These are phyloP conservation scores for Penicillium polonicum DNA, from an alignment of 2,329 filamentous ascomycete genomes.

Conservation along the genomic window DNA sequence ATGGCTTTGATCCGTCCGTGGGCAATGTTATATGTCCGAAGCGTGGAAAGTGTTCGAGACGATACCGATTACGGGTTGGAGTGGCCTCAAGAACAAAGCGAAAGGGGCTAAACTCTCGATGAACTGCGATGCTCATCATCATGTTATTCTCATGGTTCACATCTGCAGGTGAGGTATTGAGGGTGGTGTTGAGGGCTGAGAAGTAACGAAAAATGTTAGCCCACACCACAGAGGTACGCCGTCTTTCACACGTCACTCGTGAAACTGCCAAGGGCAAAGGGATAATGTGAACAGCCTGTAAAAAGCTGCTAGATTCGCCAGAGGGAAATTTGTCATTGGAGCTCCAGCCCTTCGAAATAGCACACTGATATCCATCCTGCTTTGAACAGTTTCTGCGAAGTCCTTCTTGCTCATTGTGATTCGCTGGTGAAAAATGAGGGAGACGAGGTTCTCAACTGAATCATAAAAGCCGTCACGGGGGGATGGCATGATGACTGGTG, in stretches of 20 bases:
- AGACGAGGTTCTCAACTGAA: background rate
- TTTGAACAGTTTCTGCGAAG: background rate
- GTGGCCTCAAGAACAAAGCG: conserved; percentile 2
- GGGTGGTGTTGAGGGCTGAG: background rate
- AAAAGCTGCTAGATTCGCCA: no score
- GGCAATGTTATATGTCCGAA: background rate
- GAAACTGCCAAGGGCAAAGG: background rate
- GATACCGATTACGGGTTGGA: background rate
- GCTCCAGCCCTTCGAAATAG: background rate
- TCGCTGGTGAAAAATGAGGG: background rate
- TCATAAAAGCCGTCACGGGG: background rate
- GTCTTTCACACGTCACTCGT: background rate
- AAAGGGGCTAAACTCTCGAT: background rate
- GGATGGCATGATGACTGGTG: background rate
- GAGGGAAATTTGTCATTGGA: background rate
- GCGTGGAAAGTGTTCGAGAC: background rate
- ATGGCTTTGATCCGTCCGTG: no score
- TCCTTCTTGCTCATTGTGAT: background rate
- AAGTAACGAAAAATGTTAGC: background rate
- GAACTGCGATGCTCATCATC: background rate
- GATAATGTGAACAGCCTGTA: background rate
- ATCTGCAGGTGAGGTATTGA: background rate
- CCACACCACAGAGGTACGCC: background rate
- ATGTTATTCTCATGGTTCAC: conserved; percentile 3
- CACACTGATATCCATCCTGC: background rate